phyloP scores from a whole-genome alignment of 306 rosid species.

The Lathyrus tuberosus region DNA sequence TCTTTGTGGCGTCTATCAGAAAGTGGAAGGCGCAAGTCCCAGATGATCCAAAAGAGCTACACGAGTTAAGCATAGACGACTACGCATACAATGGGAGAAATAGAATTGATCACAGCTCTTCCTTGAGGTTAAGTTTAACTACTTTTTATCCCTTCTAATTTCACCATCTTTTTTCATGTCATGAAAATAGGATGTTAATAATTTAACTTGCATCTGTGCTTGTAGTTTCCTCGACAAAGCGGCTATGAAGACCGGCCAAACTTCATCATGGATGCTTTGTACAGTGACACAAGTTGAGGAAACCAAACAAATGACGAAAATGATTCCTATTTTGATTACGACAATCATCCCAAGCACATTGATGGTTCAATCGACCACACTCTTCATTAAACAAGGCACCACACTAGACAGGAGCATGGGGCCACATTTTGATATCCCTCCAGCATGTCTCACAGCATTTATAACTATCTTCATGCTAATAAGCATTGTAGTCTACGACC shows the following conservation, averaged over 20 bases:
- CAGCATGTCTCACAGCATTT: conserved; percentile 64
- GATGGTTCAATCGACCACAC: conserved; percentile 50
- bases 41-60: conserved; percentile 64
- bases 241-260: conserved; percentile 47
- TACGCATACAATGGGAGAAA: conserved; percentile 40
- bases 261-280: conserved; percentile 64
- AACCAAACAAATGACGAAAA: conserved; percentile 84
- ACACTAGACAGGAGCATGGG: conserved; percentile 66
- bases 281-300: conserved; percentile 87
- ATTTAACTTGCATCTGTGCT: conserved; percentile 7
- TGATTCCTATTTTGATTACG: conserved; percentile 68
- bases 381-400: conserved; percentile 70
- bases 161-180: background rate
- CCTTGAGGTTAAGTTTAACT: conserved; percentile 56
- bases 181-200: background rate
- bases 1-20: conserved; percentile 56
- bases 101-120: conserved; percentile 57
- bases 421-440: conserved; percentile 69
- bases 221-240: conserved; percentile 82
- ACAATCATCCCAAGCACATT: conserved; percentile 65
- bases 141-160: background rate
- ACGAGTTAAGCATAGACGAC: conserved; percentile 59
- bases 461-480: conserved; percentile 68
- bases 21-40: conserved; percentile 60
- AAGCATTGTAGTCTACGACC: conserved; percentile 66